Conservation (phyloP, 768 basidiomycete species). For the Tylopilus intermedius region DNA sequence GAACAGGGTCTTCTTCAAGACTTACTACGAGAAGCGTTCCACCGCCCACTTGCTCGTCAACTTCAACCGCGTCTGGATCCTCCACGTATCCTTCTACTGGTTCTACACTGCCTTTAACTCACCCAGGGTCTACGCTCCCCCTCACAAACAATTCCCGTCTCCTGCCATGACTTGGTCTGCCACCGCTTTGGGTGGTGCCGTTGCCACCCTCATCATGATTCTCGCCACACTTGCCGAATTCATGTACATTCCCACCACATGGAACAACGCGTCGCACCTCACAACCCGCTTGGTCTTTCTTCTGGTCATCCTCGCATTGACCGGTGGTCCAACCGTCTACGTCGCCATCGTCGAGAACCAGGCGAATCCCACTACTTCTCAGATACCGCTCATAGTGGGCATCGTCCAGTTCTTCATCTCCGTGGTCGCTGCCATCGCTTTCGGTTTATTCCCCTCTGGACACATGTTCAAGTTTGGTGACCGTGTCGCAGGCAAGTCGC, state of each 20-base stretch:
- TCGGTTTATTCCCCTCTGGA: slow-evolving; percentile 89
- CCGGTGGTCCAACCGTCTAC: slow-evolving; percentile 90
- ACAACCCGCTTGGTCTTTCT: slow-evolving; percentile 92
- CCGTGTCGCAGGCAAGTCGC: slow-evolving; percentile 92
- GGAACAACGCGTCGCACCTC: slow-evolving; percentile 98
- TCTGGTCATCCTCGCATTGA: slow-evolving; percentile 86
- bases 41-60: slow-evolving; percentile 92
- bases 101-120: slow-evolving; percentile 99
- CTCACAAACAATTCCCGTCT: slow-evolving; percentile 60
- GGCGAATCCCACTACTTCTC: slow-evolving; percentile 40
- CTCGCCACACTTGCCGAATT: slow-evolving; percentile 91
- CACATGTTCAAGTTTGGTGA: slow-evolving; percentile 99
- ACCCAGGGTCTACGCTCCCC: slow-evolving; percentile 82
- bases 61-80: slow-evolving; percentile 98
- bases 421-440: slow-evolving; percentile 73
- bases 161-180: slow-evolving; percentile 94
- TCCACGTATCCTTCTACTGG: slow-evolving; percentile 91
- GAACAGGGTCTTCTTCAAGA: slow-evolving; percentile 97
- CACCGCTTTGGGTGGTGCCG: slow-evolving; percentile 91
- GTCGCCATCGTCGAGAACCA: slow-evolving; percentile 79
- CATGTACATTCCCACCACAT: slow-evolving; percentile 94
- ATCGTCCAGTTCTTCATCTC: slow-evolving; percentile 94
- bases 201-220: slow-evolving; percentile 92
- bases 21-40: slow-evolving; percentile 95
- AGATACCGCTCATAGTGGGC: slow-evolving; percentile 84